These are phyloP conservation scores for Pseudocercospora ulei DNA, from an alignment of 2,329 filamentous ascomycete genomes.

Conservation along the genomic window DNA sequence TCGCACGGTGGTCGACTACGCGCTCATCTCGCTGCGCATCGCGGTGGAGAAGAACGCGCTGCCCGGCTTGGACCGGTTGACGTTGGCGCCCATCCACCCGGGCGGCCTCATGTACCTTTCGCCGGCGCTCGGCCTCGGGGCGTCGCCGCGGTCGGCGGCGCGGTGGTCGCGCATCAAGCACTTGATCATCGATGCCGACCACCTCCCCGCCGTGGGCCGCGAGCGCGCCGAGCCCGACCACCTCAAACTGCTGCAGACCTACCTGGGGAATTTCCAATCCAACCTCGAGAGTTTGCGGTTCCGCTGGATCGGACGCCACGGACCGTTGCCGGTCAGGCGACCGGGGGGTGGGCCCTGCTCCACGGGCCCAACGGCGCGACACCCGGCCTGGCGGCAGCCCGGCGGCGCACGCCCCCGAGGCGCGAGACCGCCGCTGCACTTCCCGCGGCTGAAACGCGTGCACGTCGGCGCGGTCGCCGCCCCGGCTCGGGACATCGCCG, in stretches of 20 bases:
- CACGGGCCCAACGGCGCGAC: conserved; percentile 7
- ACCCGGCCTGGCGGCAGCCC: too few relatives aligned
- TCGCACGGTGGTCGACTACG: conserved; percentile 73
- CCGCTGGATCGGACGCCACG: conserved; percentile 63
- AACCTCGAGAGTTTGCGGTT: conserved; percentile 54
- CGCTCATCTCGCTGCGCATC: conserved; percentile 75
- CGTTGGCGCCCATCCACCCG: conserved; percentile 64
- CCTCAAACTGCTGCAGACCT: conserved; percentile 60
- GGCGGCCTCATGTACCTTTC: conserved; percentile 68
- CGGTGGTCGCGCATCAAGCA: conserved; percentile 70
- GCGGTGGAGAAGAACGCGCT: conserved; percentile 66
- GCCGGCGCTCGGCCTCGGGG: conserved; percentile 63
- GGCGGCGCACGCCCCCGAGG: background rate
- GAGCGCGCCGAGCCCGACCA: conserved; percentile 48
- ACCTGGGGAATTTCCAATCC: conserved; percentile 55
- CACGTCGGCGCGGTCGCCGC: conserved; percentile 63
- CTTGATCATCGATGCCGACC: conserved; percentile 57
- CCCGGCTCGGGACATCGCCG: conserved; percentile 59
- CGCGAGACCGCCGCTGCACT: conserved; percentile 56
- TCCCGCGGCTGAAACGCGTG: conserved; percentile 58
- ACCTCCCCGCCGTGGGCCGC: conserved; percentile 40
- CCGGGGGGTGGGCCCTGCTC: conserved; percentile 36
- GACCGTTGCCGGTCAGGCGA: conserved; percentile 63
- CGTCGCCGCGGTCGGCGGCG: conserved; percentile 58
- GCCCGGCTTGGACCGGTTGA: conserved; percentile 56